Evolutionary conservation across 495 filamentous ascomycete genomes (phyloP).

Genomic region (Pseudotulostoma volvatum): DNA sequence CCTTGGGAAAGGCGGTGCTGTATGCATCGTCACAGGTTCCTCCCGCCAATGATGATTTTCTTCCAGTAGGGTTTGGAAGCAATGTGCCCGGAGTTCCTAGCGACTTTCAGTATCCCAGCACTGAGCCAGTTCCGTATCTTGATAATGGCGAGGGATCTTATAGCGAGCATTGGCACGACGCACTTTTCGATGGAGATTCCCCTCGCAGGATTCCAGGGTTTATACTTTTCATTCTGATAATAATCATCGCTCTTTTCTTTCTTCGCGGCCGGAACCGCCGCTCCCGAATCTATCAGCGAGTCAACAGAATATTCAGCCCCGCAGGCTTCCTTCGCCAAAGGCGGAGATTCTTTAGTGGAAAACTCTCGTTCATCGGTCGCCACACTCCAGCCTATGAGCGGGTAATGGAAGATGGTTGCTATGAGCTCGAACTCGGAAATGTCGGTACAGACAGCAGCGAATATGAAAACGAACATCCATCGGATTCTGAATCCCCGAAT

Average conservation of each 20-base stretch:
- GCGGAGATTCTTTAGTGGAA: slow-evolving; percentile 34
- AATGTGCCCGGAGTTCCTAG: slow-evolving; percentile 50
- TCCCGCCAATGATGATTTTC: slow-evolving; percentile 34
- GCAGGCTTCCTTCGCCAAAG: slow-evolving; percentile 35
- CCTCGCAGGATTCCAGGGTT: slow-evolving; percentile 57
- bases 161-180: slow-evolving; percentile 58
- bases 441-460: slow-evolving; percentile 41
- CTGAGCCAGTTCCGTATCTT: slow-evolving; percentile 28
- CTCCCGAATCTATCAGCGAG: slow-evolving; percentile 41
- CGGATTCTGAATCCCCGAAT: slow-evolving; percentile 17
- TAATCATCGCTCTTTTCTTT: slow-evolving; percentile 49
- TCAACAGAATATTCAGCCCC: slow-evolving; percentile 34
- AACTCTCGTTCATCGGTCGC: slow-evolving; percentile 36
- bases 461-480: slow-evolving; percentile 25
- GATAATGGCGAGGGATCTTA: slow-evolving; percentile 18
- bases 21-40: slow-evolving; percentile 85
- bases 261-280: slow-evolving; percentile 58
- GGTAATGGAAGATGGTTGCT: slow-evolving; percentile 61
- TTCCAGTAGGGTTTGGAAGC: slow-evolving; percentile 82
- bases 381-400: slow-evolving; percentile 60
- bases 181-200: slow-evolving; percentile 42
- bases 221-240: slow-evolving; percentile 54
- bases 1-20: slow-evolving; percentile 91
- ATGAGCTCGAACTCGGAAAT: slow-evolving; percentile 55
- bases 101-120: slow-evolving; percentile 80